Evolutionary conservation across 352 stramenopile species (phyloP).

Genomic region (Halophytophthora polymorphica): DNA sequence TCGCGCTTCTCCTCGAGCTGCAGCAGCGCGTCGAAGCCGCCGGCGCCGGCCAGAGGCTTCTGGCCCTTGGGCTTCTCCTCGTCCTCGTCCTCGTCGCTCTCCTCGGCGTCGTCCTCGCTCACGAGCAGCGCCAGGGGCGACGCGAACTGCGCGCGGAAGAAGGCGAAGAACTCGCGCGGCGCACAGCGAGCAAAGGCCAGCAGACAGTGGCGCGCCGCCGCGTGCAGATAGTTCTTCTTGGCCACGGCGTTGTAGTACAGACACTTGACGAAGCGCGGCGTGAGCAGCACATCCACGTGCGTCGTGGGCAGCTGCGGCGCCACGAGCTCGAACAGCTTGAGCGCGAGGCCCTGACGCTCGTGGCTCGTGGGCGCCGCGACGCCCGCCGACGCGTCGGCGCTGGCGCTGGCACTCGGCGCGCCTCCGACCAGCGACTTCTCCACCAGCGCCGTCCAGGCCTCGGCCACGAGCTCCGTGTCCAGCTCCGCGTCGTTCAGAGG

Average conservation of each 20-base stretch:
- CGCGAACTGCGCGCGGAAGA: constrained; percentile 68
- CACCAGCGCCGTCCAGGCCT: constrained; percentile 78
- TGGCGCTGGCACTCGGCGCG: constrained; percentile 9
- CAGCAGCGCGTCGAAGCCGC: constrained; percentile 65
- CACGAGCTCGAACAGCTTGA: constrained; percentile 84
- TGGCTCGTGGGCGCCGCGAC: constrained; percentile 44
- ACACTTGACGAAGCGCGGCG: constrained; percentile 76
- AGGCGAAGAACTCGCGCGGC: constrained; percentile 65
- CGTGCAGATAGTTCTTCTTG: constrained; percentile 83
- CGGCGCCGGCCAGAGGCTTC: constrained; percentile 32
- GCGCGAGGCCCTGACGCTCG: constrained; percentile 68
- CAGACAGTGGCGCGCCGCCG: constrained; percentile 66
- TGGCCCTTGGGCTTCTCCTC: constrained; percentile 33
- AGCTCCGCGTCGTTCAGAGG: constrained; percentile 33
- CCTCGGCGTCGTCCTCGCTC: constrained; percentile 18
- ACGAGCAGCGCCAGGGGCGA: constrained; percentile 60
- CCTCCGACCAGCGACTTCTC: constrained; percentile 68
- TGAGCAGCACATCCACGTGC: constrained; percentile 61
- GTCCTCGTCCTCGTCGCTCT: constrained; percentile 40
- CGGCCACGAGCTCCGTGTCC: constrained; percentile 71
- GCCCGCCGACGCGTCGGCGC: background rate
- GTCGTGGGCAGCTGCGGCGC: constrained; percentile 44
- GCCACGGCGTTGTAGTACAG: constrained; percentile 79
- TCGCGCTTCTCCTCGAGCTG: constrained; percentile 79
- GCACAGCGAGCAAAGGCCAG: constrained; percentile 49